phyloP scores from a whole-genome alignment of 2,329 filamentous ascomycete genomes.

The Onygenales sp. region DNA sequence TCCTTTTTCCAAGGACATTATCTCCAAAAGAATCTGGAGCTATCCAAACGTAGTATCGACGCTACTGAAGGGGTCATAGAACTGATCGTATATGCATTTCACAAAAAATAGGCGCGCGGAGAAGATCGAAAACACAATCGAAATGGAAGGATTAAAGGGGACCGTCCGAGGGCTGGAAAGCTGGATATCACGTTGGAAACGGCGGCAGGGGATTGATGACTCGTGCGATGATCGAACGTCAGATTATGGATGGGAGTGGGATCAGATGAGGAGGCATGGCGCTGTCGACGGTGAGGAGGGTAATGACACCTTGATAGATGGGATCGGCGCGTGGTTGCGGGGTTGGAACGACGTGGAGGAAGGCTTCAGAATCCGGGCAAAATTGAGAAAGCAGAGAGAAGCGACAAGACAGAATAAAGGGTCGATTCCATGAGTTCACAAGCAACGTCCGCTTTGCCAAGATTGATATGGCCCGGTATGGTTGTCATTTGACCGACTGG shows the following conservation, averaged over 20 bases:
- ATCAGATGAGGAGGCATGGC: neutral
- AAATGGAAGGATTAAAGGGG: slow-evolving; percentile 26
- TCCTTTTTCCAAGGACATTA: neutral
- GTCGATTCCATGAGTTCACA: neutral
- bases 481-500: too few species aligned
- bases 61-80: neutral
- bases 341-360: slow-evolving; percentile 35
- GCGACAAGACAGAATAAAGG: neutral
- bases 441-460: neutral
- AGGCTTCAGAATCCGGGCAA: slow-evolving; percentile 35
- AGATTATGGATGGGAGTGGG: neutral
- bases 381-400: slow-evolving; percentile 42
- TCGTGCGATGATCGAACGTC: neutral
- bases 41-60: neutral
- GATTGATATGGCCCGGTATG: neutral
- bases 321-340: slow-evolving; percentile 33
- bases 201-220: slow-evolving; percentile 9
- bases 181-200: slow-evolving; percentile 22
- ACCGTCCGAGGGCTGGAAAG: slow-evolving; percentile 26
- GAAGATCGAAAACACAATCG: slow-evolving; percentile 23
- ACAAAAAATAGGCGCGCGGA: slow-evolving; percentile 10
- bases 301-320: slow-evolving; percentile 25
- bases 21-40: neutral
- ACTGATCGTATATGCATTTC: neutral
- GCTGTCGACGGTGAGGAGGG: slow-evolving; percentile 12